Evolutionary conservation across 352 stramenopile species (phyloP).

Genomic region (Phytopythium aichiense): DNA sequence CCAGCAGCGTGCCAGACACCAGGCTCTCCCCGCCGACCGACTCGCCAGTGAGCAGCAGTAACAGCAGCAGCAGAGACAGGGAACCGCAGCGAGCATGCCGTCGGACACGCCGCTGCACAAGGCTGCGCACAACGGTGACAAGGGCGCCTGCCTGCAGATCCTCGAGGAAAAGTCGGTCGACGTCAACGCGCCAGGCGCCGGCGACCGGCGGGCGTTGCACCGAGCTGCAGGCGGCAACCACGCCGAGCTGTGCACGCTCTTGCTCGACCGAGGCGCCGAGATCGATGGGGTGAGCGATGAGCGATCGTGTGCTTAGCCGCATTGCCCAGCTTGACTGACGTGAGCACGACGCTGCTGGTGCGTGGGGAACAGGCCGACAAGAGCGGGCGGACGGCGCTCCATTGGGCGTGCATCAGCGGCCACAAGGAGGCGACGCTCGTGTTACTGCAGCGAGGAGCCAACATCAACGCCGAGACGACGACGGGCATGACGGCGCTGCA

Average conservation of each 20-base stretch:
- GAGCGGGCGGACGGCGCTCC: conserved; percentile 88
- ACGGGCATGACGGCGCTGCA: conserved; percentile 90
- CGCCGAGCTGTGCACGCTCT: conserved; percentile 81
- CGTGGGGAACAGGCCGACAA: conserved; percentile 76
- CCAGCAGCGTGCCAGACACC: not conserved
- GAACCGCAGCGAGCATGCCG: conserved; percentile 46
- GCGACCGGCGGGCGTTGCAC: conserved; percentile 85
- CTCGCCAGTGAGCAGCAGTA: not conserved
- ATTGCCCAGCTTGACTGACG: not conserved
- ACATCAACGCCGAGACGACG: conserved; percentile 89
- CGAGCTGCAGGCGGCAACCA: conserved; percentile 87
- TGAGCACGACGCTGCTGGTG: not conserved
- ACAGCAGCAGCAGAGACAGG: not conserved
- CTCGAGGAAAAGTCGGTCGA: conserved; percentile 86
- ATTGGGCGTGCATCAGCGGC: conserved; percentile 92
- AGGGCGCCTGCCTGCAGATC: conserved; percentile 83
- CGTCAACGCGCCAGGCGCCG: conserved; percentile 83
- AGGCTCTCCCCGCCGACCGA: not conserved
- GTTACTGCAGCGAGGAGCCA: conserved; percentile 78
- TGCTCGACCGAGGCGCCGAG: conserved; percentile 84
- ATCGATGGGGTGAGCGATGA: conserved; percentile 69
- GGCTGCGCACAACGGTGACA: conserved; percentile 88
- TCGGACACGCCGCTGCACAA: conserved; percentile 89
- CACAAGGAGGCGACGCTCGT: conserved; percentile 89
- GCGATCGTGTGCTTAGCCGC: not conserved